These are phyloP conservation scores for Paramecium octaurelia DNA, from an alignment of 73 alveolate species.

Conservation along the genomic window DNA sequence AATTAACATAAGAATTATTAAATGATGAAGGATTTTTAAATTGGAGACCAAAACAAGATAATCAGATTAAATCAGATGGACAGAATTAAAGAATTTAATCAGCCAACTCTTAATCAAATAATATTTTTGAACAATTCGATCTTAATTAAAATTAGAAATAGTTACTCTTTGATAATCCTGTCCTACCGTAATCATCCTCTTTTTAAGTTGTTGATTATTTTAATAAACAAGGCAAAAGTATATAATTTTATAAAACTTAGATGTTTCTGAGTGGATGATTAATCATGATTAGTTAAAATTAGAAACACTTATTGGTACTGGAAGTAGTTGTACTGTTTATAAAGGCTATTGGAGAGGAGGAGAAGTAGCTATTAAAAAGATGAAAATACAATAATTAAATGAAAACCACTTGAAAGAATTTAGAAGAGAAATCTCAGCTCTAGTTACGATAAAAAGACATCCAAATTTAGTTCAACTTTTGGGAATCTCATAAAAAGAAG, in stretches of 20 bases:
- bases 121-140: not conserved
- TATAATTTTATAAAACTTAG: not conserved
- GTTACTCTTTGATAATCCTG: not conserved
- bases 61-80: not conserved
- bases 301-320: constrained; percentile 52
- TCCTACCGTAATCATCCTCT: not conserved
- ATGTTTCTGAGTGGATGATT: constrained; percentile 35
- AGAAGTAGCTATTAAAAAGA: constrained; percentile 92
- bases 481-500: constrained; percentile 78
- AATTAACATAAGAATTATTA: not conserved
- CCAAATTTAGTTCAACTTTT: constrained; percentile 86
- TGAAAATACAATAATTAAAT: constrained; percentile 66
- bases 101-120: not conserved
- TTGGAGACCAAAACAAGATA: not conserved
- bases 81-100: not conserved
- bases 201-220: not conserved
- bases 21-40: not conserved
- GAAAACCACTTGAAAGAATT: constrained; percentile 83
- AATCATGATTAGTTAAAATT: not conserved
- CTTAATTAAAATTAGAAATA: not conserved
- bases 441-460: constrained; percentile 75
- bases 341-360: constrained; percentile 88
- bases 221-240: not conserved
- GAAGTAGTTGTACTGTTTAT: constrained; percentile 79
- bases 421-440: constrained; percentile 87